Evolutionary conservation across 2,329 filamentous ascomycete genomes (phyloP), one percentile per base, ranked within the genome.

Genomic region (Beauveria rudraprayagi): DNA sequence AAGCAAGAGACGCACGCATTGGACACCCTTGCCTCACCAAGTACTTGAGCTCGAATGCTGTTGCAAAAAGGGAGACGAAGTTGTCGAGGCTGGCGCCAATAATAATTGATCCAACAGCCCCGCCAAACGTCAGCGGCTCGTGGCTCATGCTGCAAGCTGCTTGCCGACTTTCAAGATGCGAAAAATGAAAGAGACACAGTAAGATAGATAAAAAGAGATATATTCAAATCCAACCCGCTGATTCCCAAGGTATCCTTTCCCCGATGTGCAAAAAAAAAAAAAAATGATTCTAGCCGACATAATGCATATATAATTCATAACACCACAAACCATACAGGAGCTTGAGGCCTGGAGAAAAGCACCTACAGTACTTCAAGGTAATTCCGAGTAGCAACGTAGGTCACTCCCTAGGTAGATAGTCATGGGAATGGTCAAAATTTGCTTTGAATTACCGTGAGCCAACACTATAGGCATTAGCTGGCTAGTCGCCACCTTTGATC

Each of bases 401-500:
- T 14, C 11, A 37, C 34, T 16, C 14, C 34, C 34, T 16, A 37
- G 24, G 24, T 26, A 37, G 24, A 5, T 26, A 3, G 34, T 37
- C 1, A 37, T 37, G 34, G 14, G 11, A 37, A 37, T 37, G 34
- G 10, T 16, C 5, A 37, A 6, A 37, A 16, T 37, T 37, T 37
- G 34, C 11, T 37, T 14, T 16, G 34, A 37, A 37, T 16, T 16
- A 37, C 14, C 34, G 34, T 16, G 34, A 37, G 34, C 34, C 14
- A 22, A 22, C 34, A 14, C 11, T 37, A 6, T 16, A 37, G 34
- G 5, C 6, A 37, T 5, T 37, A 37, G 14, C 26, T 37, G 46
- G 19, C 51, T 67, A 73, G 57, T 76, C 73, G 34, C 66, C 64
- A 40, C 67, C 75, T 67, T 74, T 78, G 63, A 83, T 76, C 73